Evolutionary conservation across 768 basidiomycete species (phyloP), one percentile per base, ranked within the genome.

Genomic region (Mycena epipterygia): DNA sequence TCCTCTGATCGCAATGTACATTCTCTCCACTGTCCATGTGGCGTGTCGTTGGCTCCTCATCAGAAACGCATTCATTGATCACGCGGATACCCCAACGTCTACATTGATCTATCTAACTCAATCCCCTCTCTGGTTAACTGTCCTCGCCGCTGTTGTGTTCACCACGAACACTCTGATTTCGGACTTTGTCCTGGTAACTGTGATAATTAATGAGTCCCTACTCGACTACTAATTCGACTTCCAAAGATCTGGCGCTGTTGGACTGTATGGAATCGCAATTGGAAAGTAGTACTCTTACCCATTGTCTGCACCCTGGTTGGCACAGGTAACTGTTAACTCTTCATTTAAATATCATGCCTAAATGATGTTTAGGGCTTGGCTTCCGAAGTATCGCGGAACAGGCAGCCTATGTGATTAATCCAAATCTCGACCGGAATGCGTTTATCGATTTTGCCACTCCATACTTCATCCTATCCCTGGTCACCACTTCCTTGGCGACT

Each of bases 131-230:
- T 52, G 56, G 64, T 21, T 60, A 25, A 48, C 37, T 14, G 48
- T 61, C 19, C 25, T 60, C 12, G 29, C 23, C 25, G 69, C 56
- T n/a, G 30, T 55, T 5, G 63, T 39, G 2, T 39, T 65, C 27
- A 55, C 56, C 32, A 51, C 41, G 14, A 71, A 71, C 29, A 71
- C 64, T 6, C 42, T 71, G 2, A 41, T 61, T 27, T 42, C 69
- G 27, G 69, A 71, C 30, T 71, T n/a, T 32, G 42, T 71, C 21
- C 56, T 71, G 35, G 69, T 65, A 53, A 51, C 8, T 7, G 8
- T 25, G 46, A 48, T 25, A 17, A 7, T 48, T 27, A 14, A 4
- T 27, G 4, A 23, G 46, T 48, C n/a, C 25, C 7, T 48, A 11
- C 25, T 7, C 25, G 6, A 25, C 25, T 11, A 4, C 23, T 48